Base-by-base conservation (phyloP, 305 asterid species). In the Plantago coronopus region DNA sequence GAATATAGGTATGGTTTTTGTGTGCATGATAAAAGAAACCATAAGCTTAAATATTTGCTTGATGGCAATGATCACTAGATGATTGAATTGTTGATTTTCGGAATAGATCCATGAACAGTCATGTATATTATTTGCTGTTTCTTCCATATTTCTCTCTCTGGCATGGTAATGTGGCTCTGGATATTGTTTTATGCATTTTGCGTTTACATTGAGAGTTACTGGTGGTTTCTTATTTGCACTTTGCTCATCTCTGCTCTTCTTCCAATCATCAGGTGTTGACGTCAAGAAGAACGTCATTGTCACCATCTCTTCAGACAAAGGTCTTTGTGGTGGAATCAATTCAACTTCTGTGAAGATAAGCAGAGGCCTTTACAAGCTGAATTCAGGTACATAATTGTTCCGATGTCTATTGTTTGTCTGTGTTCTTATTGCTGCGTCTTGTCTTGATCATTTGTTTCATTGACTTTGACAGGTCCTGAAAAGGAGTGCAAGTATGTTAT, bases 291-390 rank as follows among this genome's bases (percentile, higher is more conserved):
- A 74, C 79, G 91, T 93, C 47, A 72, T 85, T 54, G 79, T 93
- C 74, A 78, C 95, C 34, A 64, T 93, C 54, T 87, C 99, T 57
- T 79, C 97, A 3, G 97, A 93, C 86, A 86, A 86, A 77, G 98
- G 97, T 76, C 96, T 91, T 60, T 91, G 98, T 69, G 97, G 97
- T 76, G 97, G 98, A 69, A 91, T 91, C 64, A 91, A 91, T 66
- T 91, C 97, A 63, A 89, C 98, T 4, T 48, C 91, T 46, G 97
- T 91, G 74, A 93, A 85, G 87, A 78, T 75, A 62, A 89, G 97
- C 96, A 75, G 89, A 78, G 96, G 76, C 49, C 74, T 89, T 54
- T 67, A 59, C 54, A 93, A 87, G 81, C 49, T 93, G 67, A 86
- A 81, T 74, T 71, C 96, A 69, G 99, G 99, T 87, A 74, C 42